Evolutionary conservation across 2,329 filamentous ascomycete genomes (phyloP), one percentile per base, ranked within the genome.

Genomic region (Clonostachys chloroleuca): DNA sequence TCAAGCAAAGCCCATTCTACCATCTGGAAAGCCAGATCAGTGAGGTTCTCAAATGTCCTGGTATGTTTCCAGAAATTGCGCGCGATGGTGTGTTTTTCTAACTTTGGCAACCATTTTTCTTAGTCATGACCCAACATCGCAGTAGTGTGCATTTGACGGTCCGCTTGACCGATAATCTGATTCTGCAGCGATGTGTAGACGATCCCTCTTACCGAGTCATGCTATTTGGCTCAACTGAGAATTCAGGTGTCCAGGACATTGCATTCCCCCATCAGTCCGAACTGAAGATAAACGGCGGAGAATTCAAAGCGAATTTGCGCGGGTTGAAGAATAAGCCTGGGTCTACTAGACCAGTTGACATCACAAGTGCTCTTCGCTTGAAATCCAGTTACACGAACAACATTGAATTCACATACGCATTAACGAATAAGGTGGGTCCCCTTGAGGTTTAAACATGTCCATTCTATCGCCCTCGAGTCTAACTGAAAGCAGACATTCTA

Each of bases 241-340:
- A 74, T 14, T 67, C 76, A 13, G 81, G 78, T 14, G 64, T 72
- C 4, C 87, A 89, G 44, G 90, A 97, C 51, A 84, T 99, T 46
- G 73, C 89, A 1, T 99, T 99, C 54, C 94, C 94, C 2, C 84
- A 92, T 56, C 91, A 96, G 67, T 87, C 94, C 34, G 94, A 99
- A 63, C 78, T 99, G 48, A 92, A 91, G 62, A 82, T 96, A 47
- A 99, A 99, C 57, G 79, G 83, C 10, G 87, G 87, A 34, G 90
- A 96, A 48, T 79, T 96, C 55, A 94, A 92, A 65, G 86, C 87
- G n/a, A 99, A 97, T 63, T 77, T 95, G 55, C 87, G 94, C 55
- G 94, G 94, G 5, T 69, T 99, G 51, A 99, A 99, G 69, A 96
- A 96, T 65, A 95, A 94, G 65, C 89, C 92, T 7, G 94, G 94